Evolutionary conservation across 2,329 filamentous ascomycete species (phyloP), one percentile per base, ranked within the genome.

Genomic region (Exophiala dermatitidis): DNA sequence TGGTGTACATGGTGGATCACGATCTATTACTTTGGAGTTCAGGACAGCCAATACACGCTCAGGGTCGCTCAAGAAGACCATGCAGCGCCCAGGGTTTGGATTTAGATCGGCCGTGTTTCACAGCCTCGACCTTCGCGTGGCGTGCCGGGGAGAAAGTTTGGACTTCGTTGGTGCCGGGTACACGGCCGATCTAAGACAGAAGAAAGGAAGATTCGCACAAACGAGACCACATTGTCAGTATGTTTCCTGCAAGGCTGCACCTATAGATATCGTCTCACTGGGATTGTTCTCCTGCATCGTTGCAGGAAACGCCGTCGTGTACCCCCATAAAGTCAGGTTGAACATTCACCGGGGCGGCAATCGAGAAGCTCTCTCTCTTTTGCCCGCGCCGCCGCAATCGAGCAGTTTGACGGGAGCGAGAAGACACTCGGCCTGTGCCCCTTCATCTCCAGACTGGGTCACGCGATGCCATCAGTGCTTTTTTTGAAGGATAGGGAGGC

Each of bases 31-130:
- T 9, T n/a, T 45, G 46, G 30, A 43, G 45, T 36, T 43, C 19
- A 19, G 42, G 33, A 43, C 19, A 53, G 44, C 57, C 57, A 59
- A 54, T 59, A 41, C 48, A 49, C 49, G 46, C 33, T 33, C 32
- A 12, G 3, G 41, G 41, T 38, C 30, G 41, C 32, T 10, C 28
- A 19, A 19, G 8, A n/a, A 46, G 38, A 41, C 38, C 42, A 47
- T 58, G 56, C 52, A 52, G 46, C 46, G 40, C 32, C 42, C 45
- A 52, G 50, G 53, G 51, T 52, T 54, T 46, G 44, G 45, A 51
- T 34, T 45, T 53, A 53, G 45, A 40, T 45, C 45, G 38, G 45
- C 41, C 52, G 56, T 47, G 60, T 62, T 62, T 62, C 60, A 62
- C 43, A 48, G 46, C 50, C 28, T 54, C 37, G 51, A 48, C 32